Percentiles rank a stretch among this genome's conserved stretches.
Evolutionary conservation across 2,329 filamentous ascomycete genomes (phyloP).

Genomic region (Mycosphaerella sp.): DNA sequence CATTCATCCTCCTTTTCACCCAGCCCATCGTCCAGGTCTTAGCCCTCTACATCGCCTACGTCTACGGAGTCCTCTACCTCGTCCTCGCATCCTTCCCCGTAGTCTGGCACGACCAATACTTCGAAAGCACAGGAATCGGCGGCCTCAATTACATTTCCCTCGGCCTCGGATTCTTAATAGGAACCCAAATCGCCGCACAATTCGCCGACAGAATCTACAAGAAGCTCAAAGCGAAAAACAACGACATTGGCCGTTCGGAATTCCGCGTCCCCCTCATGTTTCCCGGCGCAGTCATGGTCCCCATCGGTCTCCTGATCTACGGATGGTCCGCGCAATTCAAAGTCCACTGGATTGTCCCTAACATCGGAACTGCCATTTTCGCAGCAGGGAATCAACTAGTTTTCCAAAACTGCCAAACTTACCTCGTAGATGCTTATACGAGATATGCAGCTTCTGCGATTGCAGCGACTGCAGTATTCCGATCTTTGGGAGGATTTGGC

Average conservation of each 20-base stretch:
- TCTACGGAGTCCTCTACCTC: conserved; percentile 38
- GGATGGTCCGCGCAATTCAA: conserved; percentile 52
- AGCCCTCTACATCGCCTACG: conserved; percentile 36
- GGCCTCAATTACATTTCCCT: conserved; percentile 46
- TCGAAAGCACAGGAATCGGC: conserved; percentile 27
- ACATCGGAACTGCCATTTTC: conserved; percentile 53
- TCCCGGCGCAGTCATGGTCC: conserved; percentile 49
- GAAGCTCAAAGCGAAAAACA: conserved; percentile 35
- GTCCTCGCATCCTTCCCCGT: conserved; percentile 34
- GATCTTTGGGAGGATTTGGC: conserved; percentile 52
- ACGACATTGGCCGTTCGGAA: conserved; percentile 36
- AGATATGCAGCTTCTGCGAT: conserved; percentile 46
- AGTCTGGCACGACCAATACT: conserved; percentile 30
- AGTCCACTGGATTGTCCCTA: conserved; percentile 55
- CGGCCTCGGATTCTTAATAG: conserved; percentile 56
- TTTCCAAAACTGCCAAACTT: conserved; percentile 56
- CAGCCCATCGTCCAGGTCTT: conserved; percentile 37
- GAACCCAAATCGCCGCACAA: conserved; percentile 37
- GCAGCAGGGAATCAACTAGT: conserved; percentile 51
- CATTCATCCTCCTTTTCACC: conserved; percentile 34
- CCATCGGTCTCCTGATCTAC: conserved; percentile 52
- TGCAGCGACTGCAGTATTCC: conserved; percentile 51
- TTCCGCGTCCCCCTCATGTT: conserved; percentile 51
- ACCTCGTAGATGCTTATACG: conserved; percentile 53
- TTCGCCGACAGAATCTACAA: conserved; percentile 37